Conservation (phyloP, 2,329 filamentous ascomycete species). For the Amesomyces nigricolor region DNA sequence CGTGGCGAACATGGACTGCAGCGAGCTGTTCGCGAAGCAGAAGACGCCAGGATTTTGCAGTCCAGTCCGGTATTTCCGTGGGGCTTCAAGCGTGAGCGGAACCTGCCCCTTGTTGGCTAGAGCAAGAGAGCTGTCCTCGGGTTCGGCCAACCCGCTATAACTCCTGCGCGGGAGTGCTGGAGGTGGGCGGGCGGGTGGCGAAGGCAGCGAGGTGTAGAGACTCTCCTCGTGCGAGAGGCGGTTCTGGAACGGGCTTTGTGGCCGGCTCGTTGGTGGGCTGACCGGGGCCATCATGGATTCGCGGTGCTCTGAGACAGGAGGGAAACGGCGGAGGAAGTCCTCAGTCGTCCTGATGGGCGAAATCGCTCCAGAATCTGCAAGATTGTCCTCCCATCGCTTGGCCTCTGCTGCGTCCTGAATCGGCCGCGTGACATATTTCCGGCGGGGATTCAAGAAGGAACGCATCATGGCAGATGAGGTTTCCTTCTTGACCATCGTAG, state of each 20-base stretch:
- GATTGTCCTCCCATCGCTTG: conserved; percentile 69
- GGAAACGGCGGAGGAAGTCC: conserved; percentile 78
- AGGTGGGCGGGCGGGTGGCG: conserved; percentile 60
- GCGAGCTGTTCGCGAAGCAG: conserved; percentile 87
- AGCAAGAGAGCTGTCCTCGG: conserved; percentile 36
- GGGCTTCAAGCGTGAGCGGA: conserved; percentile 36
- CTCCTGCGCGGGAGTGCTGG: conserved; percentile 64
- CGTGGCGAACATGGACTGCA: conserved; percentile 78
- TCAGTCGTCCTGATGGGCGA: conserved; percentile 66
- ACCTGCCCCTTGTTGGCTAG: conserved; percentile 30
- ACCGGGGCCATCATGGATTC: conserved; percentile 53
- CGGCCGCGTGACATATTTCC: conserved; percentile 53
- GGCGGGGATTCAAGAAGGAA: conserved; percentile 34
- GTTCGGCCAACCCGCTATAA: conserved; percentile 66
- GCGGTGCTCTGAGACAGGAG: conserved; percentile 58
- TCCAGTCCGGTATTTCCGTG: conserved; percentile 55
- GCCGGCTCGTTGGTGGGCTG: conserved; percentile 13
- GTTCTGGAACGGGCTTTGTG: conserved; percentile 14
- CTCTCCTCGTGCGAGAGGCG: conserved; percentile 26
- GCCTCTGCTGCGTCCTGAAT: conserved; percentile 73
- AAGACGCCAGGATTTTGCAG: conserved; percentile 75
- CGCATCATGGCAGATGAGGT: conserved; percentile 21
- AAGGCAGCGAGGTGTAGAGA: conserved; percentile 44
- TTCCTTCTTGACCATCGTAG: conserved; percentile 16
- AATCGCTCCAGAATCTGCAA: conserved; percentile 50